Evolutionary conservation across 2,329 filamentous ascomycete genomes (phyloP).

Genomic region (Verticillium nubilum): DNA sequence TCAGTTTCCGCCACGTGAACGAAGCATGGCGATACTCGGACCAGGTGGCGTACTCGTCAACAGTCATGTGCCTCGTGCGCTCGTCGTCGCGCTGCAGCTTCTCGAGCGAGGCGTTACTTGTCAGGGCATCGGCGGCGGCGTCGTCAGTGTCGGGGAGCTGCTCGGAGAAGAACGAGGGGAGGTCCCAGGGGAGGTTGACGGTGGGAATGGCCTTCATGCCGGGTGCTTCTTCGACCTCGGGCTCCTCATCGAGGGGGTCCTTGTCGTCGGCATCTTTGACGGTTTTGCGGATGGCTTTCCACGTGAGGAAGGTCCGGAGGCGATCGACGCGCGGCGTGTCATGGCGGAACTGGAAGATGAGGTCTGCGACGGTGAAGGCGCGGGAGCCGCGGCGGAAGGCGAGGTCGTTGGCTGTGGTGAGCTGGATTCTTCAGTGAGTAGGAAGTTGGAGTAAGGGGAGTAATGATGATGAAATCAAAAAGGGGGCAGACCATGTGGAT

Average conservation of each 20-base stretch:
- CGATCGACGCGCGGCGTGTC: constrained; percentile 14
- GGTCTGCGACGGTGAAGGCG: constrained; percentile 14
- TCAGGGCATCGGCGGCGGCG: constrained; percentile 1
- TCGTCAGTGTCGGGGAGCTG: constrained; percentile 6
- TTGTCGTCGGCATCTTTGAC: constrained; percentile 14
- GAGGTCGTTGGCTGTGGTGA: constrained; percentile 11
- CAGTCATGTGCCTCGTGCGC: constrained; percentile 13
- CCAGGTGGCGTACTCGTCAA: constrained; percentile 15
- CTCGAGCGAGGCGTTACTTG: constrained; percentile 9
- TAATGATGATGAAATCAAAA: not conserved
- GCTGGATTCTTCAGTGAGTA: constrained; percentile 1
- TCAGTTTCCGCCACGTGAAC: constrained; percentile 14
- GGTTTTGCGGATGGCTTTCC: constrained; percentile 15
- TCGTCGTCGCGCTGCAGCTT: constrained; percentile 11
- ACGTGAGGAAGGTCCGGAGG: constrained; percentile 15
- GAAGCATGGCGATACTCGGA: constrained; percentile 16
- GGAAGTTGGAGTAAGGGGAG: not conserved
- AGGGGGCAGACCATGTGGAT: constrained; percentile 10
- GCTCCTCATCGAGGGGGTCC: constrained; percentile 7
- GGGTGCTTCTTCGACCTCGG: constrained; percentile 1
- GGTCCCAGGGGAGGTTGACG: constrained; percentile 10
- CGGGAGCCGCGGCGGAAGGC: constrained; percentile 14
- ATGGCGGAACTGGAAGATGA: constrained; percentile 18
- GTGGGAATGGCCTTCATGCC: constrained; percentile 4
- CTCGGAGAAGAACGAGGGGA: constrained; percentile 8